Evolutionary conservation across 2,329 filamentous ascomycete genomes (phyloP), one percentile per base, ranked within the genome.

Genomic region (Aspergillus pseudoglaucus): DNA sequence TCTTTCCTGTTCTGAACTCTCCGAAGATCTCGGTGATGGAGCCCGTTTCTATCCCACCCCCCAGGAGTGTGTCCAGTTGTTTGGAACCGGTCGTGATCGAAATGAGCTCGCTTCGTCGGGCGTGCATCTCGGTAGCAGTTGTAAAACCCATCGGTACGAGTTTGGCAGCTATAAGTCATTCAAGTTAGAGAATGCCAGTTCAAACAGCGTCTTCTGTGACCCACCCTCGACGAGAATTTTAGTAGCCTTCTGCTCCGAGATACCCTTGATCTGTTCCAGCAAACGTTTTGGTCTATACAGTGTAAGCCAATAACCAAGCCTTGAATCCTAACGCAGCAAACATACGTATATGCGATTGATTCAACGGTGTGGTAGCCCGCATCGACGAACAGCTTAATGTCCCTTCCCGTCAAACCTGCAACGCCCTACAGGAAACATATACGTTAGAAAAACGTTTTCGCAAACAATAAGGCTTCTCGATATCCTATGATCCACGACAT

Each of bases 81-180:
- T 98, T 98, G 7, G 93, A 97, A 49, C 94, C 93, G 3, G 93
- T 98, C 3, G 93, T 96, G 57, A 98, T 95, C 12, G 90, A 96
- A 57, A 98, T 98, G 50, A 98, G 81, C 70, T 97, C 93, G 69
- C 90, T 96, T 68, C 94, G 84, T 55, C 93, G 85, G 59, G 91
- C 88, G 65, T 98, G 94, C 90, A 98, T 98, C 71, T 98, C 94
- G 0, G 93, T 98, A 3, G 93, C 93, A 0, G 93, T 98, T 1
- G 94, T 98, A 67, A 98, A 98, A 38, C 93, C 93, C 90, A 98
- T 95, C 0, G 93, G 93, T 0, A 98, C 93, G 45, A 97, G 80
- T 69, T 96, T 98, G 1, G 90, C 90, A 23, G 91, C 91, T 94
- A 58, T 38, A 30, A 46, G 22, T 22, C 42, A 37, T 4, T 35